These are phyloP conservation scores for Fusarium papillatum DNA, from an alignment of 2,329 filamentous ascomycete species.

Conservation along the genomic window DNA sequence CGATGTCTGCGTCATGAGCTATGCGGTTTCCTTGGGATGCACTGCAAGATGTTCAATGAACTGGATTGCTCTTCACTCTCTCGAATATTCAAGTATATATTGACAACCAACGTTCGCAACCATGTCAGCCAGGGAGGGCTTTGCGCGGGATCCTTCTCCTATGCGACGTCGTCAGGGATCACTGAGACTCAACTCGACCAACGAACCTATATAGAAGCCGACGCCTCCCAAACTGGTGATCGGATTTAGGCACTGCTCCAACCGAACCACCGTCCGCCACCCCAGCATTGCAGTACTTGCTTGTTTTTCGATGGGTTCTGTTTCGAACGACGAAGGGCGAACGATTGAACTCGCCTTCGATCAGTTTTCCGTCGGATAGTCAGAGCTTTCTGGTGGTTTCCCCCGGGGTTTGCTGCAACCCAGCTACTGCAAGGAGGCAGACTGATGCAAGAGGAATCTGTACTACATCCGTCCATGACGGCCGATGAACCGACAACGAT, in stretches of 20 bases:
- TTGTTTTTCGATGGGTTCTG: neutral
- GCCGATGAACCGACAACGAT: neutral
- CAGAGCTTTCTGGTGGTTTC: neutral
- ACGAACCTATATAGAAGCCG: neutral
- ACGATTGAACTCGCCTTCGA: neutral
- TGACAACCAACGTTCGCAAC: neutral
- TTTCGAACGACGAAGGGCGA: neutral
- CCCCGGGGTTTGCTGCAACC: neutral
- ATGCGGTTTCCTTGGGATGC: neutral
- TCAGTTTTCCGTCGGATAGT: neutral
- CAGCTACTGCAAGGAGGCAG: neutral
- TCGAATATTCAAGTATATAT: neutral
- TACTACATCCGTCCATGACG: accelerated
- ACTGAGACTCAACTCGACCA: neutral
- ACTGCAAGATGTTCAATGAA: neutral
- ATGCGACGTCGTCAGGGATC: neutral
- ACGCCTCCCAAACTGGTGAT: neutral
- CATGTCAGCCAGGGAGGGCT: neutral
- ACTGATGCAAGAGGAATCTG: neutral
- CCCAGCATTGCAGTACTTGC: neutral
- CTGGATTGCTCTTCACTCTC: neutral
- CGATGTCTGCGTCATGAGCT: too few species aligned
- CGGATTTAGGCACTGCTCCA: neutral
- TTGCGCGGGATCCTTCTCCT: neutral
- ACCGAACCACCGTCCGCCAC: neutral